Percentiles rank a stretch among this genome's conserved stretches.
Conservation (phyloP, 2,329 filamentous ascomycete genomes). For the Fusarium napiforme region DNA sequence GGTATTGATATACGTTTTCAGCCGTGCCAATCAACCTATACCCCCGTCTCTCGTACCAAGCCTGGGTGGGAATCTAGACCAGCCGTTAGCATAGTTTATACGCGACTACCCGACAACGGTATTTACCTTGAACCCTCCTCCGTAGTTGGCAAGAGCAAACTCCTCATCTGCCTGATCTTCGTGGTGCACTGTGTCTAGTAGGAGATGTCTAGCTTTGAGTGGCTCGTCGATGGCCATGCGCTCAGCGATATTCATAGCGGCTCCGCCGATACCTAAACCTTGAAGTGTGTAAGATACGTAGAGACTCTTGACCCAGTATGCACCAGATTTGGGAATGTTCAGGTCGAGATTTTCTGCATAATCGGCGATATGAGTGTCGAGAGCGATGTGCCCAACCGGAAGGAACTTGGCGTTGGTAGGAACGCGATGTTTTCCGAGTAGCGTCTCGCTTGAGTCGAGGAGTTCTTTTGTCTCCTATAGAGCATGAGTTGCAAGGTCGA, state of each 20-base stretch:
- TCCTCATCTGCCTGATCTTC: neutral
- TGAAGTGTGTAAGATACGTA: neutral
- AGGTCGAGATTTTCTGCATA: neutral
- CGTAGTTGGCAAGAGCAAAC: neutral
- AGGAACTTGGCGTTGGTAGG: accelerated
- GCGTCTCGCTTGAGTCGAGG: neutral
- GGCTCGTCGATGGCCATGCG: neutral
- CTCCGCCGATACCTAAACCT: neutral
- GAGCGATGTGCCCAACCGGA: neutral
- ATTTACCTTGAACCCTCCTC: neutral
- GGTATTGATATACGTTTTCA: neutral
- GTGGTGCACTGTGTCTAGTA: neutral
- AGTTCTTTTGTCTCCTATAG: neutral
- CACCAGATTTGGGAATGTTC: accelerated
- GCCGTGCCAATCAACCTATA: neutral
- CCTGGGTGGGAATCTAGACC: neutral
- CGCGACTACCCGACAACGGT: accelerated
- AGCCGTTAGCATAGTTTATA: accelerated
- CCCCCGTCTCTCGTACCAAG: neutral
- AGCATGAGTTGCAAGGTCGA: accelerated
- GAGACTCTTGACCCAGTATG: neutral
- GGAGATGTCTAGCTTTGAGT: accelerated
- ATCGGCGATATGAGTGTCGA: neutral
- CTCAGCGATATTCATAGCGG: neutral
- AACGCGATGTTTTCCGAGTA: neutral